These are phyloP conservation scores for Zychaea mexicana DNA, from an alignment of 371 early-diverging fungal species.

Conservation along the genomic window DNA sequence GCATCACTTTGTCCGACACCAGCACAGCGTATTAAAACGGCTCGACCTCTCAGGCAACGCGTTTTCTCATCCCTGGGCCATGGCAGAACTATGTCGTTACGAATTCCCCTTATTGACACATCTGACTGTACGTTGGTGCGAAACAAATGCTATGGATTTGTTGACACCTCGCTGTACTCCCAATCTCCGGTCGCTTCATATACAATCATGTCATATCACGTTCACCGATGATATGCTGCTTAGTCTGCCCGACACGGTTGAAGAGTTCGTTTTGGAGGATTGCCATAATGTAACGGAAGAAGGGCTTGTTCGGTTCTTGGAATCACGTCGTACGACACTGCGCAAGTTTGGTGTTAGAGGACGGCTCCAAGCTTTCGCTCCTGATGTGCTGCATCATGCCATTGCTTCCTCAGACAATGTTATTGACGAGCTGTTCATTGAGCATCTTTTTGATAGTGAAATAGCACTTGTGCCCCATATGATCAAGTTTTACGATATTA, in stretches of 20 bases:
- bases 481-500: no score
- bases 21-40: neutral
- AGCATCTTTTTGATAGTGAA: no score
- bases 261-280: neutral
- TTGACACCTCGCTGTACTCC: neutral
- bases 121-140: neutral
- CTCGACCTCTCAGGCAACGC: neutral
- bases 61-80: neutral
- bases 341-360: no score
- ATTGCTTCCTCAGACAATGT: no score
- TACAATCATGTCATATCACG: neutral
- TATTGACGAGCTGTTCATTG: no score
- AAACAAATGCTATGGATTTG: neutral
- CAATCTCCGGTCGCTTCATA: neutral
- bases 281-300: neutral
- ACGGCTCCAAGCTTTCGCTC: no score
- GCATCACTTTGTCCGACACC: neutral
- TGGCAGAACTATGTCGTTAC: neutral
- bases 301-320: neutral
- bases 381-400: no score
- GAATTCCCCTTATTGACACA: neutral
- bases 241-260: neutral
- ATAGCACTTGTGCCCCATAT: no score
- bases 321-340: no score
- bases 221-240: neutral